Evolutionary conservation across 2,329 filamentous ascomycete species (phyloP).

Genomic region (Aureobasidium sp.): DNA sequence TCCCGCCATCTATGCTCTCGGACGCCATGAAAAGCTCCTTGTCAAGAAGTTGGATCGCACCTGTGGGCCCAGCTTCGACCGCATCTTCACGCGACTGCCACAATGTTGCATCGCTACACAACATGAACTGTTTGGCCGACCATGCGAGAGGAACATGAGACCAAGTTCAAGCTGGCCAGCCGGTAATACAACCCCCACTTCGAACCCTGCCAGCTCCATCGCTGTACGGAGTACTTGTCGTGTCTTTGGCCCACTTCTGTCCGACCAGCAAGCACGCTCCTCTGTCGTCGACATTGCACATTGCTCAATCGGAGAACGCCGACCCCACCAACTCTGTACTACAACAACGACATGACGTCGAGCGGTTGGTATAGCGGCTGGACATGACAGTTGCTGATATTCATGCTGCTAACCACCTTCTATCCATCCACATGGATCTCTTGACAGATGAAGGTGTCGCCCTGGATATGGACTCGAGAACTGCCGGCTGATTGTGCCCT

Average conservation of each 20-base stretch:
- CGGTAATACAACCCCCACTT: slow-evolving; percentile 18
- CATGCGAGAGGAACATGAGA: slow-evolving; percentile 50
- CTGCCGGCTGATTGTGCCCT: slow-evolving; percentile 13
- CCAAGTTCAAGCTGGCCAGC: slow-evolving; percentile 31
- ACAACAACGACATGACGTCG: slow-evolving; percentile 51
- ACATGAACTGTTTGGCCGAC: slow-evolving; percentile 52
- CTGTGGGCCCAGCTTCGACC: slow-evolving; percentile 54
- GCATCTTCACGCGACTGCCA: slow-evolving; percentile 50
- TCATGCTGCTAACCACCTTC: slow-evolving; percentile 28
- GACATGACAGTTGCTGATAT: slow-evolving; percentile 52
- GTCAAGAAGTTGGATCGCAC: slow-evolving; percentile 52
- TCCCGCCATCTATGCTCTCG: slow-evolving; percentile 50
- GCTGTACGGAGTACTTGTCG: slow-evolving; percentile 43
- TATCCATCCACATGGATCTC: slow-evolving; percentile 21
- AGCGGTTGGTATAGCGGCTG: slow-evolving; percentile 46
- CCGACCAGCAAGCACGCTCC: slow-evolving; percentile 44
- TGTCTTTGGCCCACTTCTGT: slow-evolving; percentile 51
- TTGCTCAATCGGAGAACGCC: slow-evolving; percentile 47
- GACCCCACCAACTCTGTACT: slow-evolving; percentile 43
- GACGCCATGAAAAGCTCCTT: slow-evolving; percentile 48
- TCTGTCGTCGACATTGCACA: slow-evolving; percentile 44
- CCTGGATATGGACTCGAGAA: slow-evolving; percentile 25
- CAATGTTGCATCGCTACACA: slow-evolving; percentile 53
- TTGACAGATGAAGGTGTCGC: slow-evolving; percentile 25
- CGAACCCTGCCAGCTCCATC: slow-evolving; percentile 52